These are phyloP conservation scores for Cryomyces minteri DNA, from an alignment of 495 filamentous ascomycete genomes.

Conservation along the genomic window DNA sequence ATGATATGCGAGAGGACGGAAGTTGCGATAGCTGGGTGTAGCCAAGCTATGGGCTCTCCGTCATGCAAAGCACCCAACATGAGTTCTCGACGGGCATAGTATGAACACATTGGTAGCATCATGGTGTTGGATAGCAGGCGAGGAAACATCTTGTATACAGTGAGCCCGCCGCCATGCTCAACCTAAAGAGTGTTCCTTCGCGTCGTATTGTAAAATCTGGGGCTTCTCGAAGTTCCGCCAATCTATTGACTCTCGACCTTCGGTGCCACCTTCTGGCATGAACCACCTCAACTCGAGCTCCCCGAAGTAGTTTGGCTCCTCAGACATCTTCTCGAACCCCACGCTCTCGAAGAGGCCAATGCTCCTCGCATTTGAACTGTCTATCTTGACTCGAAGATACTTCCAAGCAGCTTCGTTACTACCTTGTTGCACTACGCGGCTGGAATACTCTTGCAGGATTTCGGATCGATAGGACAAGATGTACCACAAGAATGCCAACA, in stretches of 20 bases:
- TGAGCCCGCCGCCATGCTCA: no score
- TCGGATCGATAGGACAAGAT: slow-evolving; percentile 26
- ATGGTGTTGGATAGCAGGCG: no score
- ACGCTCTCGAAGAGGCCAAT: slow-evolving; percentile 40
- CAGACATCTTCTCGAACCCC: slow-evolving; percentile 30
- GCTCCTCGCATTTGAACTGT: slow-evolving; percentile 32
- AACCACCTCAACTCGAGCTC: slow-evolving; percentile 36
- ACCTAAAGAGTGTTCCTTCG: no score
- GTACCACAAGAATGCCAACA: slow-evolving; percentile 52
- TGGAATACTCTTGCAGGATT: slow-evolving; percentile 42
- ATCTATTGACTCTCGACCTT: no score
- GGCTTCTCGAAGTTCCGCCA: neutral
- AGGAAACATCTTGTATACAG: no score
- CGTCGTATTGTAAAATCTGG: neutral
- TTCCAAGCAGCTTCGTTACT: neutral
- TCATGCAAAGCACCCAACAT: no score
- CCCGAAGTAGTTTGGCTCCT: slow-evolving; percentile 44
- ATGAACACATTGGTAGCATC: no score
- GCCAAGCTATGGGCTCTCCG: no score
- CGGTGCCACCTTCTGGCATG: no score
- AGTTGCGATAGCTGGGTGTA: no score
- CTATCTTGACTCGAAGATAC: slow-evolving; percentile 43
- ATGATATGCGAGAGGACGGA: no score
- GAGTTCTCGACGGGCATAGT: no score
- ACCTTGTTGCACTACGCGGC: neutral